phyloP scores from a whole-genome alignment of 2,329 filamentous ascomycete genomes.

The Fusarium denticulatum region DNA sequence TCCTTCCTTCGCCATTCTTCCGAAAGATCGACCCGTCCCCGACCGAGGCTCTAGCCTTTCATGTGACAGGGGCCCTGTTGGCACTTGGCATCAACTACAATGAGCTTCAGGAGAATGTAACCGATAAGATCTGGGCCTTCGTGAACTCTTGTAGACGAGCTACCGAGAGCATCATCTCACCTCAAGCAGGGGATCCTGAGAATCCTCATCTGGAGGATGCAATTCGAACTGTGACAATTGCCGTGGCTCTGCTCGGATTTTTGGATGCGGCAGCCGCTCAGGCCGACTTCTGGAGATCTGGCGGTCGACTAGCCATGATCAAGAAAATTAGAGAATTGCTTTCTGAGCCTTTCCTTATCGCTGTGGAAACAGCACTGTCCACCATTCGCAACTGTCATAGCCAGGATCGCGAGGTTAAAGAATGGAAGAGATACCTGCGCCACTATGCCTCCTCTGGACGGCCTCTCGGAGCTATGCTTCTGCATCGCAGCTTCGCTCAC shows the following conservation, averaged over 20 bases:
- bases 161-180: constrained; percentile 64
- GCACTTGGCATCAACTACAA: constrained; percentile 79
- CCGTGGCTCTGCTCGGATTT: constrained; percentile 89
- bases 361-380: constrained; percentile 89
- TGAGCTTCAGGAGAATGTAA: constrained; percentile 72
- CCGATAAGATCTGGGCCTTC: constrained; percentile 75
- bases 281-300: constrained; percentile 81
- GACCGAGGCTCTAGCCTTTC: constrained; percentile 83
- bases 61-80: constrained; percentile 84
- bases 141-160: constrained; percentile 74
- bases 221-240: constrained; percentile 76
- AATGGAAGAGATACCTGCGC: constrained; percentile 88
- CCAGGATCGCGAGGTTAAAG: constrained; percentile 72
- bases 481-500: constrained; percentile 89
- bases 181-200: constrained; percentile 64
- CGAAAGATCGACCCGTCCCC: constrained; percentile 86
- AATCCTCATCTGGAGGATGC: constrained; percentile 72
- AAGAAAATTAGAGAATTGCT: constrained; percentile 77
- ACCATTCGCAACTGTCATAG: constrained; percentile 83
- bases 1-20: constrained; percentile 83
- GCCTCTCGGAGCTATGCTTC: constrained; percentile 88
- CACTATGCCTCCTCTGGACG: constrained; percentile 83
- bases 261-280: constrained; percentile 82
- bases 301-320: constrained; percentile 78
- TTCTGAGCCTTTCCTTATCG: constrained; percentile 84